Conservation (phyloP, 352 stramenopile genomes). For the Phytophthora palmivora region DNA sequence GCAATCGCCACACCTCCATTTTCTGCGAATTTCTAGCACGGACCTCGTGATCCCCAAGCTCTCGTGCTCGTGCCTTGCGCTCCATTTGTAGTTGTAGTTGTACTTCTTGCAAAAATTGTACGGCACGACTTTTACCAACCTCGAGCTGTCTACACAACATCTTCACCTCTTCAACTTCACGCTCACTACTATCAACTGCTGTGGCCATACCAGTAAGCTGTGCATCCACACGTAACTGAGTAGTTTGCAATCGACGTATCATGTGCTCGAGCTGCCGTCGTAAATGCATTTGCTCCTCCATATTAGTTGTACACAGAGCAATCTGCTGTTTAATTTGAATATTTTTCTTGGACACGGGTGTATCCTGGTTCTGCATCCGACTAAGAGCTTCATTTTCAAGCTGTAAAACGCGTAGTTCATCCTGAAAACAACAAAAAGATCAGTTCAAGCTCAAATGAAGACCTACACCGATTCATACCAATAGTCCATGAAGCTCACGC, state of each 20-base stretch:
- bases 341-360: constrained; percentile 77
- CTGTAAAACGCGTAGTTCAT: constrained; percentile 74
- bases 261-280: constrained; percentile 83
- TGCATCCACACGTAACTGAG: constrained; percentile 70
- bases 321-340: constrained; percentile 75
- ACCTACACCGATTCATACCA: constrained; percentile 35
- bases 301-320: constrained; percentile 63
- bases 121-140: constrained; percentile 68
- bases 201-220: constrained; percentile 75
- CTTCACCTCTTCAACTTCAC: constrained; percentile 77
- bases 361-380: constrained; percentile 82
- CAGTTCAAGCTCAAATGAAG: too few species aligned
- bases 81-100: constrained; percentile 79
- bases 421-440: constrained; percentile 31
- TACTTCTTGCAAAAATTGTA: constrained; percentile 85
- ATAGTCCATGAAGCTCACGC: constrained; percentile 63
- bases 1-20: constrained; percentile 81
- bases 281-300: constrained; percentile 86
- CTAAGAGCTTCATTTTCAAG: constrained; percentile 75
- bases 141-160: constrained; percentile 81
- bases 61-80: constrained; percentile 61
- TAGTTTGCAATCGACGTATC: constrained; percentile 78
- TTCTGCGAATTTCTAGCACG: constrained; percentile 82
- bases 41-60: constrained; percentile 81
- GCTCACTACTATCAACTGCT: constrained; percentile 68